Conservation (phyloP, 805 yeast genomes). For the Tetrapisispora fleetii region DNA sequence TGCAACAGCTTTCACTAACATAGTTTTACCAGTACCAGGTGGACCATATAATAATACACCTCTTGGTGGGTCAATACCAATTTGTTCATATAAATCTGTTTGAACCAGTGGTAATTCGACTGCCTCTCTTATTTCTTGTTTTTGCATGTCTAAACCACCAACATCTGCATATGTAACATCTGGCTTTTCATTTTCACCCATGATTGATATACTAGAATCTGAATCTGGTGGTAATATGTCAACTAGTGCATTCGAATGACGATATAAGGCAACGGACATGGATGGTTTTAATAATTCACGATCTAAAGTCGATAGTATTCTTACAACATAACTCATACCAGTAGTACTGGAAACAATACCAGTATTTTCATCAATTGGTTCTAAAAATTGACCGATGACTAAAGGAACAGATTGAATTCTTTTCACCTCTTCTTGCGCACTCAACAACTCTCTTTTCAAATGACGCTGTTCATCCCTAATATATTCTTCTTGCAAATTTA, state of each 20-base stretch:
- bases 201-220: conserved; percentile 88
- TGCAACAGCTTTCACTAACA: conserved; percentile 98
- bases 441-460: conserved; percentile 81
- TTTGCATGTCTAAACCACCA: conserved; percentile 98
- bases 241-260: conserved; percentile 95
- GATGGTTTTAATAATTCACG: conserved; percentile 91
- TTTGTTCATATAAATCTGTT: conserved; percentile 90
- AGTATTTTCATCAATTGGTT: conserved; percentile 92
- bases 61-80: conserved; percentile 98
- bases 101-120: conserved; percentile 94
- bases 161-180: conserved; percentile 94
- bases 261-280: conserved; percentile 92
- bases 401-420: conserved; percentile 95
- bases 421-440: conserved; percentile 98
- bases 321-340: conserved; percentile 93
- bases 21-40: conserved; percentile 98
- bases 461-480: conserved; percentile 97
- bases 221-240: conserved; percentile 98
- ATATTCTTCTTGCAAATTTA: conserved; percentile 86
- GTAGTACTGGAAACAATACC: conserved; percentile 97
- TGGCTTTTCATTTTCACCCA: conserved; percentile 88
- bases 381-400: conserved; percentile 95
- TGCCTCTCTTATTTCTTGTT: conserved; percentile 97
- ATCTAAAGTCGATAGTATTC: conserved; percentile 88
- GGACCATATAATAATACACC: conserved; percentile 98